Evolutionary conservation across 108 stramenopile species (phyloP).

Genomic region (Parmales sp.): DNA sequence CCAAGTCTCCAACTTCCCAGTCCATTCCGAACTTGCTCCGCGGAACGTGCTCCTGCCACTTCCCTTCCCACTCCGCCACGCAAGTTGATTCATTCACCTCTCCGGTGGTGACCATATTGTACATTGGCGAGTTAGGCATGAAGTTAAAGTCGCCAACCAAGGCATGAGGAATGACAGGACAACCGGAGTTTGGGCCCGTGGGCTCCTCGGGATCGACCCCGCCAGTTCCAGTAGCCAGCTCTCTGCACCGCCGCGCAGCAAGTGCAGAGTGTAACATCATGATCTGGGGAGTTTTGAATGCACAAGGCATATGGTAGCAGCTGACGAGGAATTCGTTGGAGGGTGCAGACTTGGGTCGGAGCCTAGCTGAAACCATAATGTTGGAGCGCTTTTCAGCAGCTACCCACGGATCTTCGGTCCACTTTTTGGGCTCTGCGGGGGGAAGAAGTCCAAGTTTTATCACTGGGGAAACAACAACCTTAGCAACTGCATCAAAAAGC

Average conservation of each 20-base stretch:
- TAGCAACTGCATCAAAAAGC: background rate
- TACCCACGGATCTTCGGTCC: background rate
- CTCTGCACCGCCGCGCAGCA: slow-evolving; percentile 39
- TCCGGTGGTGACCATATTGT: slow-evolving; percentile 78
- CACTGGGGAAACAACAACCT: too few species aligned
- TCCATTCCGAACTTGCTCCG: background rate
- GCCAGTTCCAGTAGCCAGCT: slow-evolving; percentile 24
- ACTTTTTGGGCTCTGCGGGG: background rate
- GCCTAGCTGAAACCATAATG: slow-evolving; percentile 16
- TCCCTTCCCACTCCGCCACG: background rate
- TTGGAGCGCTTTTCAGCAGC: slow-evolving; percentile 15
- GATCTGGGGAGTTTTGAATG: slow-evolving; percentile 66
- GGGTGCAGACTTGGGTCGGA: background rate
- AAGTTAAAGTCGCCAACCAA: slow-evolving; percentile 86
- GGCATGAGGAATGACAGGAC: slow-evolving; percentile 40
- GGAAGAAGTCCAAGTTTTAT: too few species aligned
- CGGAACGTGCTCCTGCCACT: background rate
- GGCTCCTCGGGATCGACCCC: background rate
- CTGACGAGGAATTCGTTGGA: slow-evolving; percentile 43
- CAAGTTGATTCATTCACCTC: background rate
- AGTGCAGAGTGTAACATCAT: slow-evolving; percentile 74
- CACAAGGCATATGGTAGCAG: slow-evolving; percentile 98
- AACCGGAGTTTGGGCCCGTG: background rate
- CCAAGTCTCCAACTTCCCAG: slow-evolving; percentile 28
- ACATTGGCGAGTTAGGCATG: slow-evolving; percentile 65